phyloP scores from a whole-genome alignment of 352 stramenopile species.

The Phytophthora constricta region DNA sequence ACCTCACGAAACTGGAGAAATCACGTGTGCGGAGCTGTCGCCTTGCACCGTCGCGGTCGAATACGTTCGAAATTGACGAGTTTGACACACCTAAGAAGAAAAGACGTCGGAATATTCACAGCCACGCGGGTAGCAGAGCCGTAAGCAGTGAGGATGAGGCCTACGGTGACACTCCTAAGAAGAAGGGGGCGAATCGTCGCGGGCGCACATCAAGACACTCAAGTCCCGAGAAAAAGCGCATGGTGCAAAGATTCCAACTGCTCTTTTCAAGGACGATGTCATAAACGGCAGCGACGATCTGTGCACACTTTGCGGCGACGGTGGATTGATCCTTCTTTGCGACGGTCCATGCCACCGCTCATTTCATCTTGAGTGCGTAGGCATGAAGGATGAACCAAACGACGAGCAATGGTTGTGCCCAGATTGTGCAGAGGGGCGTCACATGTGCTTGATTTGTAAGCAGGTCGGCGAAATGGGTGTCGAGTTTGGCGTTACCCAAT shows the following conservation, averaged over 20 bases:
- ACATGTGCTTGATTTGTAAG: constrained; percentile 93
- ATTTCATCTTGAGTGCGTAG: constrained; percentile 93
- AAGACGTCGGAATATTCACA: constrained; percentile 47
- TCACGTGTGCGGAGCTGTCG: constrained; percentile 84
- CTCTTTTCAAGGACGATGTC: constrained; percentile 55
- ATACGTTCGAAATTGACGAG: constrained; percentile 42
- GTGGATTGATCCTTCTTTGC: constrained; percentile 91
- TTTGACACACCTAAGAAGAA: constrained; percentile 55
- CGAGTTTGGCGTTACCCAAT: constrained; percentile 92
- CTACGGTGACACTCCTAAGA: constrained; percentile 48
- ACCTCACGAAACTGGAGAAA: constrained; percentile 81
- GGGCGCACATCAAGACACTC: constrained; percentile 46
- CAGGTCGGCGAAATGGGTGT: constrained; percentile 90
- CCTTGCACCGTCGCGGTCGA: constrained; percentile 38
- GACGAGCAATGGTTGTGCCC: constrained; percentile 92
- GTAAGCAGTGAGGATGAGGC: constrained; percentile 48
- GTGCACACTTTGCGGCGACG: constrained; percentile 92
- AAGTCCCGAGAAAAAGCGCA: constrained; percentile 9
- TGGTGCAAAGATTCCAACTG: constrained; percentile 9
- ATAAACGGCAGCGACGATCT: constrained; percentile 92
- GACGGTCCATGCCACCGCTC: constrained; percentile 93
- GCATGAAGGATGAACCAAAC: constrained; percentile 82
- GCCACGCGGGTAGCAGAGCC: constrained; percentile 25
- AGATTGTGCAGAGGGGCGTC: constrained; percentile 87
- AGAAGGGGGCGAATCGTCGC: constrained; percentile 37